A percentile compares a stretch with the other conserved stretches of the same genome.
Evolutionary conservation across 2,329 filamentous ascomycete genomes (phyloP).

Genomic region (Fusarium sp.): DNA sequence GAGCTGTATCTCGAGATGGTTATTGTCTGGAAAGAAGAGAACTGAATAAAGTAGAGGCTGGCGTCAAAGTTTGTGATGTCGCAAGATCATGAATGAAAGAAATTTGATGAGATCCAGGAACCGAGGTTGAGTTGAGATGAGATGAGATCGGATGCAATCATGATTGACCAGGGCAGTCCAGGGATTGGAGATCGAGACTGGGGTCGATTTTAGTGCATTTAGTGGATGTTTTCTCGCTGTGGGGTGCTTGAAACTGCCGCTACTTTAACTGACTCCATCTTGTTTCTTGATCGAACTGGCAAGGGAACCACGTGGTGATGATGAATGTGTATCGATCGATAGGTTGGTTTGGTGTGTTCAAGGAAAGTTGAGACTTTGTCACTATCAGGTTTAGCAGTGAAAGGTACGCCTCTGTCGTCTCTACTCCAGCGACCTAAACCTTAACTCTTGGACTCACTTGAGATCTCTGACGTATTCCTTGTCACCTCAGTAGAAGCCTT

Average conservation of each 20-base stretch:
- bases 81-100: slow-evolving; percentile 25
- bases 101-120: slow-evolving; percentile 13
- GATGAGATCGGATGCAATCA: slow-evolving; percentile 8
- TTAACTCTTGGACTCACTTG: neutral
- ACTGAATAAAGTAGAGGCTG: neutral
- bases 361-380: neutral
- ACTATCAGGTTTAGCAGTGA: neutral
- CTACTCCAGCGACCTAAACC: neutral
- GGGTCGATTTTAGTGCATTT: slow-evolving; percentile 21
- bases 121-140: slow-evolving; percentile 28
- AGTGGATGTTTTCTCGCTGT: slow-evolving; percentile 28
- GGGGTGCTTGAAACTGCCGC: slow-evolving; percentile 33
- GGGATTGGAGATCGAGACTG: slow-evolving; percentile 27
- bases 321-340: too few relatives aligned
- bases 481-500: neutral
- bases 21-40: neutral
- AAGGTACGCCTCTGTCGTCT: neutral
- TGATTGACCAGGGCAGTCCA: slow-evolving; percentile 24
- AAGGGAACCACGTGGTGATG: neutral
- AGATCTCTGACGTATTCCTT: neutral
- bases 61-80: slow-evolving; percentile 11
- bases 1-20: neutral
- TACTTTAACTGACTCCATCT: slow-evolving; percentile 4
- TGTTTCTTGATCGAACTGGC: slow-evolving; percentile 12
- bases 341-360: neutral